Evolutionary conservation across 441 rosid species (phyloP), one percentile per base, ranked within the genome.

Genomic region (Pelargonium australe): DNA sequence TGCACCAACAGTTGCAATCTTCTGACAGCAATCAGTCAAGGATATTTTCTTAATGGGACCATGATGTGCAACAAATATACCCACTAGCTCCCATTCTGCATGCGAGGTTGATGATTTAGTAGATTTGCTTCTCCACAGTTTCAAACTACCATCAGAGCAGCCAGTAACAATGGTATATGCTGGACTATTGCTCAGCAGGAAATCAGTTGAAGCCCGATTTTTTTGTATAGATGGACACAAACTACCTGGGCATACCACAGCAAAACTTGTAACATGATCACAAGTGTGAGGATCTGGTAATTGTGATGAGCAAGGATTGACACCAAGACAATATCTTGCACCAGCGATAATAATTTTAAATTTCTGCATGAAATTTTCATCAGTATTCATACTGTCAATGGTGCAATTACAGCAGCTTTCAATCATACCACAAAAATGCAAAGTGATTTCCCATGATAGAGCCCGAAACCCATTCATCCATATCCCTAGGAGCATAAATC

Each of bases 81-180:
- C 99, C 68, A 90, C 97, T 74, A 90, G 88, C 83, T 88, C 91
- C 96, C 96, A 91, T 20, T 67, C 74, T 64, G 34, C 41, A 25
- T 41, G 60, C 72, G 77, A 69, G 66, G 81, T 75, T 72, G 82
- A 79, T 63, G 70, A 68, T 71, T 73, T 73, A 73, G 75, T 81
- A 78, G 79, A 28, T 53, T 78, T 81, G 78, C 85, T 84, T 81
- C 84, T 87, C 99, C 97, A 91, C 73, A 91, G 75, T 79, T 88
- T 94, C 83, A 90, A 71, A 83, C 83, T 81, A 69, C 99, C 97
- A 84, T 88, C 92, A 76, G 79, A 77, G 72, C 76, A 87, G 73
- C 97, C 99, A 2, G 96, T 92, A 68, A 91, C 99, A 89, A 95
- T 80, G 64, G 82, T 73, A 82, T 89, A 95, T 67, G 87, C 79